These are phyloP conservation scores for Aspergillus pseudoviridinutans DNA, from an alignment of 2,329 filamentous ascomycete genomes.

Conservation along the genomic window DNA sequence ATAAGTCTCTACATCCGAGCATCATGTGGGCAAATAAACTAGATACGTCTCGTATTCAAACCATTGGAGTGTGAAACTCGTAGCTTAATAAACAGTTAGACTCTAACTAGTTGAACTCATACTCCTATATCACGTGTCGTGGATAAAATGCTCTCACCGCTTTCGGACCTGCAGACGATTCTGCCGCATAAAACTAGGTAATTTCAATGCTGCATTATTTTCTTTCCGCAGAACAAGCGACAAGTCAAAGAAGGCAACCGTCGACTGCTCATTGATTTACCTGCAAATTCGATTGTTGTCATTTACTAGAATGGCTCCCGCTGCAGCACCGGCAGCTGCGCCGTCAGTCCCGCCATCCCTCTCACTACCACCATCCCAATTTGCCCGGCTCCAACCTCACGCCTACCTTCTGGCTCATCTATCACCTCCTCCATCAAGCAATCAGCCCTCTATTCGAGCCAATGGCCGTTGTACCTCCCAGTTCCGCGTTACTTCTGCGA, in stretches of 20 bases:
- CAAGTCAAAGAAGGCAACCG: not conserved
- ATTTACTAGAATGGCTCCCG: conserved; percentile 4
- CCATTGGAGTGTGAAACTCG: not conserved
- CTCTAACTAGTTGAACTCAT: not conserved
- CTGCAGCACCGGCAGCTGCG: conserved; percentile 16
- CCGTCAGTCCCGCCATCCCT: conserved; percentile 38
- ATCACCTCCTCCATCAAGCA: conserved; percentile 51
- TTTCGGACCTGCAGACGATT: conserved; percentile 10
- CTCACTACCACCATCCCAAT: conserved; percentile 62
- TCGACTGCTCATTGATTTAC: not conserved
- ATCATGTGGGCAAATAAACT: not conserved
- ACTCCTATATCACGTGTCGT: not conserved
- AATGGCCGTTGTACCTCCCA: conserved; percentile 73
- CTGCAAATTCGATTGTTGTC: not conserved
- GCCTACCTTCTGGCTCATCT: conserved; percentile 89
- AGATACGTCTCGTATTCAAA: not conserved
- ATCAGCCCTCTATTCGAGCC: conserved; percentile 62
- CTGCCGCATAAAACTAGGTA: conserved; percentile 18
- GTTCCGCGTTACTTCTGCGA: conserved; percentile 69
- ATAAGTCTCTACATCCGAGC: not conserved
- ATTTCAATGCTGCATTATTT: conserved; percentile 9
- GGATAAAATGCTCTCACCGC: conserved; percentile 8
- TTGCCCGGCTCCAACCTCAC: conserved; percentile 84
- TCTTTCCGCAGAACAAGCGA: conserved; percentile 7
- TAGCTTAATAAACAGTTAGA: not conserved